Evolutionary conservation across 495 filamentous ascomycete genomes (phyloP).

Genomic region (Penicillium nucicola): DNA sequence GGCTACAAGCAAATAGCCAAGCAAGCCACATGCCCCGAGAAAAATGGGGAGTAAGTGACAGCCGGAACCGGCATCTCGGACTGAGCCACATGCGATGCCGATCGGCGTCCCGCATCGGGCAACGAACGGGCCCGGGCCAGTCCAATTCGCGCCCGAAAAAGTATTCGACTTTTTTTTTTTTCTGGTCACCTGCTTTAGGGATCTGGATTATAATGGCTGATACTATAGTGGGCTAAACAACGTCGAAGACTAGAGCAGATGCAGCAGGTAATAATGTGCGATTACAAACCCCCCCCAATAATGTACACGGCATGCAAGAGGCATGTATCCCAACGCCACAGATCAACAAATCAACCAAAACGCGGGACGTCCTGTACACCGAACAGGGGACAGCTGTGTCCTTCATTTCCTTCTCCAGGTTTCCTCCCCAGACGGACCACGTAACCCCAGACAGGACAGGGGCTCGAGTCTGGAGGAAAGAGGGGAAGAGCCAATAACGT

Average conservation of each 20-base stretch:
- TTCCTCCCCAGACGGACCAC: constrained; percentile 3
- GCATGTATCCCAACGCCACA: no score
- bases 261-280: no score
- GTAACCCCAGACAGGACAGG: not conserved
- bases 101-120: constrained; percentile 17
- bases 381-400: not conserved
- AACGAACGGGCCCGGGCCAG: not conserved
- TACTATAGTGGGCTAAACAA: no score
- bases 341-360: no score
- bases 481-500: not conserved
- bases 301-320: no score
- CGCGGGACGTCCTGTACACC: no score
- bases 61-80: constrained; percentile 3
- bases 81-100: constrained; percentile 1
- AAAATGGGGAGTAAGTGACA: not conserved
- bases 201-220: no score
- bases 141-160: no score
- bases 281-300: no score
- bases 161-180: no score
- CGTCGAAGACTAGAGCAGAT: no score
- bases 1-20: not conserved
- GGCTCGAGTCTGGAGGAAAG: not conserved
- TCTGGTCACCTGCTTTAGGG: no score
- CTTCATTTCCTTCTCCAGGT: constrained; percentile 2
- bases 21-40: not conserved